phyloP scores from a whole-genome alignment of 305 asterid genomes.

The Fraxinus floribunda region DNA sequence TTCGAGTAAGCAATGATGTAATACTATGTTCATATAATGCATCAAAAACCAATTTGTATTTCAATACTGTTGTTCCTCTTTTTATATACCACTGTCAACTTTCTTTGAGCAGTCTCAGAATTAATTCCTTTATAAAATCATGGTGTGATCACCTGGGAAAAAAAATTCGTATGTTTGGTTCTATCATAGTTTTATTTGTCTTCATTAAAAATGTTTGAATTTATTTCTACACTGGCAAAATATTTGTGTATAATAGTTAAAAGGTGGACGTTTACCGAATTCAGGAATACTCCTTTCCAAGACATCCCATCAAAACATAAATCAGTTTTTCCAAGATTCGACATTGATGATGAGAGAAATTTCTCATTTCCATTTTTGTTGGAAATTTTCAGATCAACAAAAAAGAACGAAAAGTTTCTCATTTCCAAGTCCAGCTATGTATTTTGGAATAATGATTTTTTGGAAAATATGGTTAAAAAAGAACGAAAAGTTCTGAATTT shows the following conservation, averaged over 20 bases:
- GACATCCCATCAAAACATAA: neutral
- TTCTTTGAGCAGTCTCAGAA: neutral
- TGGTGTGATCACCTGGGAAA: neutral
- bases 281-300: neutral
- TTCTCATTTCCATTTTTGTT: neutral
- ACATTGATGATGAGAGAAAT: neutral
- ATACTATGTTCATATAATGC: neutral
- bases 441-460: too few relatives aligned
- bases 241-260: neutral
- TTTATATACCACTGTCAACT: neutral
- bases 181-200: neutral
- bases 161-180: neutral
- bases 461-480: too few relatives aligned
- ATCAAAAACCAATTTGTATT: neutral
- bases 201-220: neutral
- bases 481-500: neutral
- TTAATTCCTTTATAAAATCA: neutral
- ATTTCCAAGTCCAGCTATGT: too few relatives aligned
- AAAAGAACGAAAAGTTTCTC: too few relatives aligned
- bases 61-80: neutral
- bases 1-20: constrained; percentile 23
- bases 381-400: too few relatives aligned
- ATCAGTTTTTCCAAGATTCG: neutral
- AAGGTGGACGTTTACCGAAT: neutral
- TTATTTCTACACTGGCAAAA: neutral